Base-by-base conservation (phyloP, 192 early-diverging fungal genomes). In the Helicostylum pulchrum region DNA sequence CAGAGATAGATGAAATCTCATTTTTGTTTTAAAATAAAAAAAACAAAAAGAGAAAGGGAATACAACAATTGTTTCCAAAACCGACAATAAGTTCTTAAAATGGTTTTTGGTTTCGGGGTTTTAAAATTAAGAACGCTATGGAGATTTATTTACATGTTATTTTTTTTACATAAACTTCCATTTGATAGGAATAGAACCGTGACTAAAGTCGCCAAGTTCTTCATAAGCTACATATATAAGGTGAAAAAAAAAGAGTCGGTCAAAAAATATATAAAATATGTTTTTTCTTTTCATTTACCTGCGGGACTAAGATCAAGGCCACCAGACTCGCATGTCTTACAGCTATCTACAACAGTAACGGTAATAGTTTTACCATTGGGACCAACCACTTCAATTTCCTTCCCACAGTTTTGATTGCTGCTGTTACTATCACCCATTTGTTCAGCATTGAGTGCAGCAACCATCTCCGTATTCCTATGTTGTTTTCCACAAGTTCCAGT, bases 151-250 rank as follows among this genome's bases (percentile, higher is more conserved):
- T 43, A 42, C 32, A 34, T n/a, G 7, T 32, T 32, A 44, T 39
- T 44, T n/a, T 8, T 3, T 43, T 44, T 51, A 62, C 14, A 62
- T 31, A 51, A 52, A 62, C 11, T 62, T 48, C 61, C 61, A 62
- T 36, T 21, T 49, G 32, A 62, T 51, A 19, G 61, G 47, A 10
- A 62, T 50, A 1, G 23, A 17, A 15, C 47, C 61, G 50, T 50
- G 61, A 10, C 61, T 50, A 20, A 62, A 62, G n/a, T 62, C 61
- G 19, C 61, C 61, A 34, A 62, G 21, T 49, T 36, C 17, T 62
- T 62, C 61, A 50, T 50, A 62, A 21, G 61, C 61, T 62, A 50
- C 12, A 12, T 20, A 19, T 57, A 36, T 12, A n/a, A n/a, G n/a
- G n/a, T n/a, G n/a, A n/a, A n/a, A n/a, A n/a, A n/a, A n/a, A n/a